These are phyloP conservation scores for Fistulina hepatica DNA, from an alignment of 1,284 basidiomycete species.

Conservation along the genomic window DNA sequence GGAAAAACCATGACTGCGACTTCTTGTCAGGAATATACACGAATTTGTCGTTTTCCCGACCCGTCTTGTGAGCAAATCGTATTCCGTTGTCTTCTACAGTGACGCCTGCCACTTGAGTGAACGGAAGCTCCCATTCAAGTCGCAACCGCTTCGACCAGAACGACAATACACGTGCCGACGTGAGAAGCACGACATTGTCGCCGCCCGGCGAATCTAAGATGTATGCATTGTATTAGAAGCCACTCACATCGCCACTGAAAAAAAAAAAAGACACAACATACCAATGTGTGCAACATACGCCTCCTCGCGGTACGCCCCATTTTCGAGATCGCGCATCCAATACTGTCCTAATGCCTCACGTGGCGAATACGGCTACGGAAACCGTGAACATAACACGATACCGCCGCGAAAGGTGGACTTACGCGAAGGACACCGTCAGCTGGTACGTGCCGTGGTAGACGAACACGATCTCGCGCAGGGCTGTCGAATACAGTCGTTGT, in stretches of 20 bases:
- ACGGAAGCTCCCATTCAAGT: conserved; percentile 87
- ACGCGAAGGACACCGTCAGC: conserved; percentile 79
- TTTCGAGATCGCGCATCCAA: conserved; percentile 91
- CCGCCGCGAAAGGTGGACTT: conserved; percentile 21
- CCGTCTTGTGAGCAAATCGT: conserved; percentile 69
- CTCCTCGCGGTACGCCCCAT: conserved; percentile 78
- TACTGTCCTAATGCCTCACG: conserved; percentile 92
- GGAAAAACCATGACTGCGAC: conserved; percentile 71
- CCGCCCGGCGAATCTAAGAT: conserved; percentile 61
- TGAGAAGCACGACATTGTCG: conserved; percentile 80
- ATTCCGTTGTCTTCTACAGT: conserved; percentile 86
- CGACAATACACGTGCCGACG: conserved; percentile 67
- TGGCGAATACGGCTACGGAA: conserved; percentile 65
- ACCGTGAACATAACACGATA: conserved; percentile 4
- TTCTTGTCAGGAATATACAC: conserved; percentile 65
- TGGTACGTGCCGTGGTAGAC: conserved; percentile 82
- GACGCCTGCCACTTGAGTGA: conserved; percentile 81
- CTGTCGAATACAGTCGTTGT: conserved; percentile 98
- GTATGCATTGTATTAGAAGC: conserved; percentile 5
- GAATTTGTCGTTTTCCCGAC: conserved; percentile 63
- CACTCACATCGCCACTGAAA: too few relatives aligned
- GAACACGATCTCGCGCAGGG: conserved; percentile 79
- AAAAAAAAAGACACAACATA: conserved; percentile 23
- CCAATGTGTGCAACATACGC: conserved; percentile 89
- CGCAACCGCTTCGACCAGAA: conserved; percentile 82